Conservation (phyloP, 2,329 filamentous ascomycete genomes). For the Cytospora leucostoma region DNA sequence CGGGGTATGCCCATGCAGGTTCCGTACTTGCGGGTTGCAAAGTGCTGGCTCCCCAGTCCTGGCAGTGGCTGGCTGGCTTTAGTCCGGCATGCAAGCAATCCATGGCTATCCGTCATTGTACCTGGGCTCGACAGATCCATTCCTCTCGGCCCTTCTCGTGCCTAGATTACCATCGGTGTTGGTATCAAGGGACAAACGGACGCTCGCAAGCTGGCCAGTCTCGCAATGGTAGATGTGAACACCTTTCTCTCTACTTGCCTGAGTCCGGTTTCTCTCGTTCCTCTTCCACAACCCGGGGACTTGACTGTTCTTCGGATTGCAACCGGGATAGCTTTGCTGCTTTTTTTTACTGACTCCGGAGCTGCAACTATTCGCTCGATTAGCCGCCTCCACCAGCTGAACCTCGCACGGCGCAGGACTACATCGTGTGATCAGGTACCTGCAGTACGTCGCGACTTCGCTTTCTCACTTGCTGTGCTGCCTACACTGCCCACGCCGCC, state of each 20-base stretch:
- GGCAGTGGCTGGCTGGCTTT: slow-evolving; percentile 23
- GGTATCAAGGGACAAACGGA: slow-evolving; percentile 26
- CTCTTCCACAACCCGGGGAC: neutral
- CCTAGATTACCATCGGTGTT: slow-evolving; percentile 12
- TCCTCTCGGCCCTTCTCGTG: slow-evolving; percentile 15
- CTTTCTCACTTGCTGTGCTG: slow-evolving; percentile 4
- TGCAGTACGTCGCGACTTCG: slow-evolving; percentile 10
- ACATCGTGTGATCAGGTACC: slow-evolving; percentile 21
- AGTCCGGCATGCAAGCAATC: slow-evolving; percentile 22
- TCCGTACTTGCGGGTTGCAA: slow-evolving; percentile 1
- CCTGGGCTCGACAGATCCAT: slow-evolving; percentile 14
- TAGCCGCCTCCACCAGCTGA: slow-evolving; percentile 29
- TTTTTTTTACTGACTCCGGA: slow-evolving; percentile 15
- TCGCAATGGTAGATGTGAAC: slow-evolving; percentile 8
- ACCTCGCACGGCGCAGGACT: slow-evolving; percentile 9
- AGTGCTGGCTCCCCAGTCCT: slow-evolving; percentile 11
- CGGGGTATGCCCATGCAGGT: slow-evolving; percentile 4
- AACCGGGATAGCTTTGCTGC: slow-evolving; percentile 3
- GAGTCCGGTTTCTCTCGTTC: neutral
- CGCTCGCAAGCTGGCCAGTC: slow-evolving; percentile 8
- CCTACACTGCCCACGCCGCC: slow-evolving; percentile 3
- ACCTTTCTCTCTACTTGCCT: neutral
- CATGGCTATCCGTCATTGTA: slow-evolving; percentile 3
- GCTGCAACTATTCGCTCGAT: slow-evolving; percentile 25
- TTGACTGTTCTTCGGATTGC: neutral